Percentiles rank a stretch among this genome's conserved stretches.
Evolutionary conservation across 1,284 basidiomycete genomes (phyloP).

Genomic region (Fomitopsis pinicola): DNA sequence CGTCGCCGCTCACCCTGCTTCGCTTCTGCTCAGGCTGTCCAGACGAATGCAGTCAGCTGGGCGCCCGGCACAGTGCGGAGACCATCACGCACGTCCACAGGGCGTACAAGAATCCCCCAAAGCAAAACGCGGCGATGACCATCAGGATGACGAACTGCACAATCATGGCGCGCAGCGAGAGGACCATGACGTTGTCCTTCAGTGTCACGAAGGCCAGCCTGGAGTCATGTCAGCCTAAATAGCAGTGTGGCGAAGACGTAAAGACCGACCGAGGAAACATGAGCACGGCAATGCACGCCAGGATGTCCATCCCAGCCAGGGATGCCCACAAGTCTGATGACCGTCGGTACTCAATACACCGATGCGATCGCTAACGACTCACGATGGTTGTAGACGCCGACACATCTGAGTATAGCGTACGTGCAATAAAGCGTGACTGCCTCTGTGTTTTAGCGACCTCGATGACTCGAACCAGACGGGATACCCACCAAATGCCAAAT

Average conservation of each 20-base stretch:
- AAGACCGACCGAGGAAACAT: slow-evolving; percentile 74
- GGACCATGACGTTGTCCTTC: slow-evolving; percentile 80
- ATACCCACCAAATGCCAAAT: slow-evolving; percentile 73
- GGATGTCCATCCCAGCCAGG: slow-evolving; percentile 63
- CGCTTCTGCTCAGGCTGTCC: slow-evolving; percentile 53
- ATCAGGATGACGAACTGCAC: slow-evolving; percentile 76
- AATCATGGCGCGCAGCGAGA: slow-evolving; percentile 79
- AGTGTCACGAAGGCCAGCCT: slow-evolving; percentile 86
- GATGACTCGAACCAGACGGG: background rate
- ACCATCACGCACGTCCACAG: slow-evolving; percentile 74
- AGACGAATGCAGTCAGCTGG: background rate
- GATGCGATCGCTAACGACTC: slow-evolving; percentile 1
- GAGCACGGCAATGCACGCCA: slow-evolving; percentile 78
- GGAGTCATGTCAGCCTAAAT: background rate
- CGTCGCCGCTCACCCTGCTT: slow-evolving; percentile 41
- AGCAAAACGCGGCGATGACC: slow-evolving; percentile 87
- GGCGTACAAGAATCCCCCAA: slow-evolving; percentile 87
- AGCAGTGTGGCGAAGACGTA: background rate
- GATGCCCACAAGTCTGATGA: slow-evolving; percentile 55
- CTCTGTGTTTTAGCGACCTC: background rate
- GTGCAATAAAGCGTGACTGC: slow-evolving; percentile 74
- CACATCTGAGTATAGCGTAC: slow-evolving; percentile 69
- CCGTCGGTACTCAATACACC: background rate
- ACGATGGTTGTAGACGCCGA: slow-evolving; percentile 68
- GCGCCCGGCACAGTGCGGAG: background rate